Percentiles rank a stretch among this genome's conserved stretches.
phyloP scores from a whole-genome alignment of 305 asterid species.

The Solanum chacoense region DNA sequence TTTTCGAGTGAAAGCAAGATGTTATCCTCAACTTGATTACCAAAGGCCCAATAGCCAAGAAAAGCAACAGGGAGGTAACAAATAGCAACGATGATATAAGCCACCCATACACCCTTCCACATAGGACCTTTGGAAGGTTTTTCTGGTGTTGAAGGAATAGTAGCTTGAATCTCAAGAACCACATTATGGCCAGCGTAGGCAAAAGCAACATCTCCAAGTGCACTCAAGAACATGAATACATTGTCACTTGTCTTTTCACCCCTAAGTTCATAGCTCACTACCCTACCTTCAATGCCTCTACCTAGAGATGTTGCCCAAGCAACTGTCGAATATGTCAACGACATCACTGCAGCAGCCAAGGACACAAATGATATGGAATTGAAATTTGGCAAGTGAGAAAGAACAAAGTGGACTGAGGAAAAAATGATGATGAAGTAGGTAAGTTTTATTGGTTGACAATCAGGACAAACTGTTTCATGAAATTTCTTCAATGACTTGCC shows the following conservation, averaged over 20 bases:
- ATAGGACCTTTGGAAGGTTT: constrained; percentile 55
- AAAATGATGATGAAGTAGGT: constrained; percentile 36
- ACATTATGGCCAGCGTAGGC: constrained; percentile 72
- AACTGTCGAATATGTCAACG: constrained; percentile 36
- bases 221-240: constrained; percentile 33
- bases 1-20: constrained; percentile 40
- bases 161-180: constrained; percentile 66
- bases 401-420: constrained; percentile 25
- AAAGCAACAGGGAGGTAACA: constrained; percentile 67
- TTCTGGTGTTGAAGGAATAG: constrained; percentile 54
- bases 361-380: constrained; percentile 40
- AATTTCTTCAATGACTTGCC: constrained; percentile 13
- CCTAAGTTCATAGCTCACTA: constrained; percentile 31
- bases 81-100: constrained; percentile 39
- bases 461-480: neutral
- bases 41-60: constrained; percentile 42
- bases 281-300: constrained; percentile 9
- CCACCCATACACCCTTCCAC: constrained; percentile 65
- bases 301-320: constrained; percentile 41
- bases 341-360: constrained; percentile 54
- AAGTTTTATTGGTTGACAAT: constrained; percentile 13
- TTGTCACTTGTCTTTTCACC: constrained; percentile 12
- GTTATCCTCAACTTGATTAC: constrained; percentile 52
- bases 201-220: constrained; percentile 57
- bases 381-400: constrained; percentile 44